Evolutionary conservation across 2,329 filamentous ascomycete genomes (phyloP).

Genomic region (Ophiostoma sp.): DNA sequence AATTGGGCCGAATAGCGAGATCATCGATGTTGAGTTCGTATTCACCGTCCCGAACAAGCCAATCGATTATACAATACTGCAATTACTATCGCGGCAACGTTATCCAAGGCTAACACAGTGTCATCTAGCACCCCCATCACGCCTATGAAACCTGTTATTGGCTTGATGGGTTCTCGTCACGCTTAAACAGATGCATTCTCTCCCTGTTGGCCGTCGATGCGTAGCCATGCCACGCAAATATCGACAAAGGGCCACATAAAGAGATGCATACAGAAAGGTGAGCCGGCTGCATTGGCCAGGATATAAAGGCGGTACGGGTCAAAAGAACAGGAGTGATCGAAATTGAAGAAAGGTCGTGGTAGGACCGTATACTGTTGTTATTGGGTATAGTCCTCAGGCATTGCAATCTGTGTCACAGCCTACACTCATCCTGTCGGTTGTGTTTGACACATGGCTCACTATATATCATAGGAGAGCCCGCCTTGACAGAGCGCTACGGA

Average conservation of each 20-base stretch:
- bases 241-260: not conserved
- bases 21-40: not conserved
- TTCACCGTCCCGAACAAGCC: not conserved
- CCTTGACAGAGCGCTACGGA: too few species aligned
- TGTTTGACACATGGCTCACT: not conserved
- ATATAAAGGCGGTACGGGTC: not conserved
- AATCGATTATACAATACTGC: too few species aligned
- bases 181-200: not conserved
- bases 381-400: not conserved
- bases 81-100: not conserved
- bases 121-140: too few species aligned
- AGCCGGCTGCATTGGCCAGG: not conserved
- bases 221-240: not conserved
- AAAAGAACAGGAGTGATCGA: not conserved
- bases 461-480: too few species aligned
- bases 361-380: not conserved
- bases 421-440: not conserved
- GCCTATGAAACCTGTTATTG: not conserved
- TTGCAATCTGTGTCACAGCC: not conserved
- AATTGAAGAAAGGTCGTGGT: not conserved
- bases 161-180: conserved; percentile 28
- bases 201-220: too few species aligned
- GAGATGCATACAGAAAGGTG: not conserved
- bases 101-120: not conserved
- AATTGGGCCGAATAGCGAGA: not conserved